Base-by-base conservation (phyloP, 192 early-diverging fungal species). In the Gigaspora rosea region DNA sequence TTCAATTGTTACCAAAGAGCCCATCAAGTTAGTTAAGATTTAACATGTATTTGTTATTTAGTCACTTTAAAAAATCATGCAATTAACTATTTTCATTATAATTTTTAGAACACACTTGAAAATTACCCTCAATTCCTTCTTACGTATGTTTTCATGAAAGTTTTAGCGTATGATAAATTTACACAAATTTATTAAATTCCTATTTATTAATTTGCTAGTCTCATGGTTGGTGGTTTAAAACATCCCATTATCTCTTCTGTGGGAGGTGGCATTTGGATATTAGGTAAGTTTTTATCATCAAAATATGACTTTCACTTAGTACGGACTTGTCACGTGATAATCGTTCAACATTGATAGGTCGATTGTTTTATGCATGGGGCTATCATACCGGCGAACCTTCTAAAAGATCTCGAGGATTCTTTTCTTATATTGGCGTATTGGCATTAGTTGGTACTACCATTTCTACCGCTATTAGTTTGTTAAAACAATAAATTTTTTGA, bases 1-100 rank as follows among this genome's bases (percentile, higher is more conserved):
- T 93, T 92, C 85, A 94, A 94, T 88, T 94, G 93, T 79, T 78
- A 84, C 76, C 88, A 89, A 76, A 85, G 88, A 58, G 84, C 82
- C 46, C 88, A 89, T 82, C 88, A 83, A 59, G 79, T 80, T 32
- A 48, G 33, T 41, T 41, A 41, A 7, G 0, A 41, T 41, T 41
- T 41, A 41, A 41, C 41, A 41, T 41, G 3, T 7, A 41, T 41
- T 0, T 41, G 3, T 41, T 41, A 41, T 41, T 41, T 7, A 41
- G 7, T 41, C 41, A 41, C 2, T 7, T 7, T 27, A 27, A 27
- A 41, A n/a, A 3, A 41, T 41, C 41, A 41, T 56, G 18, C 12
- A 18, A 15, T 56, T 56, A 56, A 18, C 18, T 18, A 18, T 56
- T 56, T 18, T 64, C 27, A 59, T 76, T 57, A 11, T 36, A 33